These are phyloP conservation scores for Bacidia rubella DNA, from an alignment of 495 filamentous ascomycete genomes.

Conservation along the genomic window DNA sequence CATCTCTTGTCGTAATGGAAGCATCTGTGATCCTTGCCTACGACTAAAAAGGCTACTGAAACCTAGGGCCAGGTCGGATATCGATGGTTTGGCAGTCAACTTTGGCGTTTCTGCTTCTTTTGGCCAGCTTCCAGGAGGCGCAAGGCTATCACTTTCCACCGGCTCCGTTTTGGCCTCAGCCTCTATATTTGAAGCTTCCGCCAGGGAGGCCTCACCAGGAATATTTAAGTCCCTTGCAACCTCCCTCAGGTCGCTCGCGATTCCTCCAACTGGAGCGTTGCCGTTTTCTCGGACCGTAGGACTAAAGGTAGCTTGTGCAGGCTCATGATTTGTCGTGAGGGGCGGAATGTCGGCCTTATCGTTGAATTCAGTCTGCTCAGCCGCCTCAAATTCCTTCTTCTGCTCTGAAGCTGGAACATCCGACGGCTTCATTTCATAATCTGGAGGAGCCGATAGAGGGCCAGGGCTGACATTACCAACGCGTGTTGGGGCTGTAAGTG, in stretches of 20 bases:
- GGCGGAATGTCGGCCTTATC: background rate
- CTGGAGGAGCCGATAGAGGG: conserved; percentile 40
- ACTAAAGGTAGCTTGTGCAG: background rate
- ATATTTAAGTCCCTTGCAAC: conserved; percentile 8
- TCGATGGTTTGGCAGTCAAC: background rate
- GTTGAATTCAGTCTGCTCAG: background rate
- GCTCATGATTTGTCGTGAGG: background rate
- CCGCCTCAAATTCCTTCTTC: background rate
- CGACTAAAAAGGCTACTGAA: conserved; percentile 17
- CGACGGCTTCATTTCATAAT: conserved; percentile 7
- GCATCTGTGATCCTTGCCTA: conserved; percentile 11
- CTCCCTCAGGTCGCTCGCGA: conserved; percentile 9
- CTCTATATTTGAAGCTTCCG: background rate
- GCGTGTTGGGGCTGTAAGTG: conserved; percentile 5
- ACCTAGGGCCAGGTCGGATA: conserved; percentile 13
- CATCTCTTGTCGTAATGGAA: conserved; percentile 9
- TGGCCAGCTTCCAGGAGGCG: conserved; percentile 5
- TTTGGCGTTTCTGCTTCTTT: background rate
- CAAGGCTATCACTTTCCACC: background rate
- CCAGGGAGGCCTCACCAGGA: background rate
- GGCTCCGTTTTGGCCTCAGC: background rate
- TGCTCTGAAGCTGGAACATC: conserved; percentile 5
- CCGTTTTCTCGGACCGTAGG: conserved; percentile 4
- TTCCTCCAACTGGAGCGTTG: conserved; percentile 4
- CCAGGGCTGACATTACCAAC: conserved; percentile 30